Conservation (phyloP, 2,329 filamentous ascomycete species). For the Chrysoporthe deuterocubensis region DNA sequence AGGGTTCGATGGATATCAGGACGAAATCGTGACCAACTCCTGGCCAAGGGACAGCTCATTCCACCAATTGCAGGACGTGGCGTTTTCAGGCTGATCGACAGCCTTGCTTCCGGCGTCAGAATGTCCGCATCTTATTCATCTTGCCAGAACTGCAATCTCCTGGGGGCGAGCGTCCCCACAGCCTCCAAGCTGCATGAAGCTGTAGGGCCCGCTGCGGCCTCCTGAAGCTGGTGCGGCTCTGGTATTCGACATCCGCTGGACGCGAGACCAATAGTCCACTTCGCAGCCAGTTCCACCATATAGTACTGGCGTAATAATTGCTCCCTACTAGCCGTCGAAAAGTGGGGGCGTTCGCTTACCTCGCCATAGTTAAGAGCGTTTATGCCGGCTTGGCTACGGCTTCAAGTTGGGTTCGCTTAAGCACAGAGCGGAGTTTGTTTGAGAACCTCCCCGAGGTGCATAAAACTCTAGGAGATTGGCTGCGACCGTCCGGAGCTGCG, state of each 20-base stretch:
- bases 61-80: constrained; percentile 11
- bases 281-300: not conserved
- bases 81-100: not conserved
- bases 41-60: not conserved
- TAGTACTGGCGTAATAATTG: not conserved
- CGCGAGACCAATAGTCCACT: not conserved
- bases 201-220: not conserved
- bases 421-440: not conserved
- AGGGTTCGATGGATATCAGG: not conserved
- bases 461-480: not conserved
- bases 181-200: not conserved
- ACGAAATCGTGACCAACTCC: not conserved
- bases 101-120: not conserved
- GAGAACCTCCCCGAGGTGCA: not conserved
- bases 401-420: not conserved
- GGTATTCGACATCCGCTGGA: not conserved
- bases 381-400: not conserved
- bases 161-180: too few species aligned
- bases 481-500: not conserved
- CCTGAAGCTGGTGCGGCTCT: not conserved
- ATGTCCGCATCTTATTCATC: not conserved
- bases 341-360: not conserved
- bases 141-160: not conserved
- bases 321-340: not conserved
- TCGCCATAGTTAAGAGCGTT: not conserved